A percentile compares a stretch with the other conserved stretches of the same genome.
phyloP scores from a whole-genome alignment of 148 eudicot species.

The Cornus suecica region DNA sequence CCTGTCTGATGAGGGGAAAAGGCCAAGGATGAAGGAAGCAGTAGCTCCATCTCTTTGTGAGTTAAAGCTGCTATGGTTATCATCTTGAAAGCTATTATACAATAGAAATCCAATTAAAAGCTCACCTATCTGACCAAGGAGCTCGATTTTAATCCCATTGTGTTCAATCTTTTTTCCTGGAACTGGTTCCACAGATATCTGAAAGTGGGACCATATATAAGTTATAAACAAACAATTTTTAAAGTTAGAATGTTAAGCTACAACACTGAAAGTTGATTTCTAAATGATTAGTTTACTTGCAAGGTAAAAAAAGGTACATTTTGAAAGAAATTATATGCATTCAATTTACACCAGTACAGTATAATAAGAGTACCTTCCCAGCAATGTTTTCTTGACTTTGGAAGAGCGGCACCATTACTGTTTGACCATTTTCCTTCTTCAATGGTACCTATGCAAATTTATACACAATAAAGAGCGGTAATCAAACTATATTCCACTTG shows the following conservation, averaged over 20 bases:
- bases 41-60: background rate
- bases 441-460: conserved; percentile 40
- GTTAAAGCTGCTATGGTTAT: background rate
- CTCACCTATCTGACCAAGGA: conserved; percentile 97
- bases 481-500: background rate
- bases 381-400: conserved; percentile 87
- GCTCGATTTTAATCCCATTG: conserved; percentile 94
- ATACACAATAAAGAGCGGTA: conserved; percentile 5
- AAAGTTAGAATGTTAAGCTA: background rate
- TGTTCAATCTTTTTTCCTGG: conserved; percentile 97
- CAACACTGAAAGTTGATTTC: background rate
- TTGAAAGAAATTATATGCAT: background rate
- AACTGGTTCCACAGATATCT: conserved; percentile 86
- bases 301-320: background rate
- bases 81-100: background rate
- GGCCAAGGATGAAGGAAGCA: background rate
- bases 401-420: conserved; percentile 72
- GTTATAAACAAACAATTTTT: background rate
- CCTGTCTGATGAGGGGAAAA: background rate
- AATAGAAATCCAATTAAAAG: background rate
- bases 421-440: conserved; percentile 93
- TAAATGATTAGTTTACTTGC: background rate
- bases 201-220: conserved; percentile 9
- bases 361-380: conserved; percentile 60
- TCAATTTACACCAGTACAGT: background rate